Evolutionary conservation across 768 basidiomycete species (phyloP).

Genomic region (Suillus subalutaceus): DNA sequence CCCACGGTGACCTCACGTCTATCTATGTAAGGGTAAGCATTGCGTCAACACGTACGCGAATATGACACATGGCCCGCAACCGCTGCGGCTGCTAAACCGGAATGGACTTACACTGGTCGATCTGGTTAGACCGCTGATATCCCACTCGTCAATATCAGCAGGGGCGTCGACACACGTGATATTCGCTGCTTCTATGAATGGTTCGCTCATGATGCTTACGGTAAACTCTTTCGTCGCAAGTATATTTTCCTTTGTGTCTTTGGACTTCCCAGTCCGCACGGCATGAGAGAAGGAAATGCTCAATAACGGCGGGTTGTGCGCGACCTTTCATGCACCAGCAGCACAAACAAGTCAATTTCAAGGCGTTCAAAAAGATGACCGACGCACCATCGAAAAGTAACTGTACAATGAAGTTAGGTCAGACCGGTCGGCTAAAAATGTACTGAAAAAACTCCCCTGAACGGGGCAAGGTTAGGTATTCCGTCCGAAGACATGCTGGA

Average conservation of each 20-base stretch:
- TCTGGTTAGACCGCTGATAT: constrained; percentile 58
- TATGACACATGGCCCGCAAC: constrained; percentile 15
- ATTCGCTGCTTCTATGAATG: constrained; percentile 61
- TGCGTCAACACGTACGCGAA: constrained; percentile 10
- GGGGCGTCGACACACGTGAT: constrained; percentile 58
- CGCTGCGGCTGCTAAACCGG: constrained; percentile 8
- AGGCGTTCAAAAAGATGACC: not conserved
- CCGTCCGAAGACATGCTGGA: constrained; percentile 58
- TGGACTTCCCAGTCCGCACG: constrained; percentile 38
- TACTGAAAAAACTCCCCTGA: constrained; percentile 48
- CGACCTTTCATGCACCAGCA: constrained; percentile 40
- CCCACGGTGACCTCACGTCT: constrained; percentile 52
- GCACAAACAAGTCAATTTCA: not conserved
- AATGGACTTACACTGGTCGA: constrained; percentile 50
- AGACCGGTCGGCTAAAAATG: not conserved
- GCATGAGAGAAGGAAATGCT: constrained; percentile 60
- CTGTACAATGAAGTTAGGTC: constrained; percentile 28
- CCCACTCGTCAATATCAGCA: constrained; percentile 57
- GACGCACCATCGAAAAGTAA: constrained; percentile 66
- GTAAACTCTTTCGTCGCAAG: constrained; percentile 67
- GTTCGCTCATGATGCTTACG: constrained; percentile 71
- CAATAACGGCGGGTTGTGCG: constrained; percentile 67
- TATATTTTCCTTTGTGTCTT: constrained; percentile 72
- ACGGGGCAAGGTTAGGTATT: constrained; percentile 63
- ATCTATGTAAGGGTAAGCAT: constrained; percentile 35